Conservation (phyloP, 2,329 filamentous ascomycete species). For the Rhynchosporium agropyri region DNA sequence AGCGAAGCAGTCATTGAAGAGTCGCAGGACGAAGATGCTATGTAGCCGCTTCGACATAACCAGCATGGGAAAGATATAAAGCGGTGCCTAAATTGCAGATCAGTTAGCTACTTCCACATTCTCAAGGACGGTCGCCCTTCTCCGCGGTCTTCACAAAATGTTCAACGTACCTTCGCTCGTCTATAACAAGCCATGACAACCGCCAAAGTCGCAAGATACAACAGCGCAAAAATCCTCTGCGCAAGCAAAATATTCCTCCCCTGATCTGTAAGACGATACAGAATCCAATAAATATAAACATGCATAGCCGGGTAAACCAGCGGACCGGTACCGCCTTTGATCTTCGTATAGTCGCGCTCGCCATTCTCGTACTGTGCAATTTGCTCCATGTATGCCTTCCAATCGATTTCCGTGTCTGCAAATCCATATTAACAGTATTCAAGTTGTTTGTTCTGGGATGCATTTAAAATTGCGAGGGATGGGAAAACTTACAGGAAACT, state of each 20-base stretch:
- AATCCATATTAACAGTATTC: background rate
- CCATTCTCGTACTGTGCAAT: conserved; percentile 76
- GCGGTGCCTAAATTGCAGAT: conserved; percentile 62
- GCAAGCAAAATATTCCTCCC: conserved; percentile 77
- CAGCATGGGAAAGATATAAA: conserved; percentile 84
- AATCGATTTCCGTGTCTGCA: conserved; percentile 95
- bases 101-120: conserved; percentile 15
- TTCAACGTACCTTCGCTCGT: conserved; percentile 61
- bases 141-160: background rate
- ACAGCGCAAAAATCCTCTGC: conserved; percentile 78
- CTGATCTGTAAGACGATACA: conserved; percentile 77
- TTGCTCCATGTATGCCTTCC: conserved; percentile 96
- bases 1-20: conserved; percentile 96
- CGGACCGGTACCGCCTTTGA: conserved; percentile 87
- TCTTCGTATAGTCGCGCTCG: conserved; percentile 84
- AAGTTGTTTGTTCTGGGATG: background rate
- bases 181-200: conserved; percentile 84
- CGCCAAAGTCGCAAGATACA: conserved; percentile 77
- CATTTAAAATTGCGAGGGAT: background rate
- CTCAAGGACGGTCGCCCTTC: background rate
- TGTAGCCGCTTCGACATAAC: conserved; percentile 90
- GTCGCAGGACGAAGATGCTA: conserved; percentile 87
- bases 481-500: conserved; percentile 36
- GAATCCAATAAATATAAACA: conserved; percentile 82
- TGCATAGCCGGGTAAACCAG: conserved; percentile 94